A percentile compares a stretch with the other conserved stretches of the same genome.
Evolutionary conservation across 345 rosid species (phyloP).

Genomic region (Dimocarpus longan): DNA sequence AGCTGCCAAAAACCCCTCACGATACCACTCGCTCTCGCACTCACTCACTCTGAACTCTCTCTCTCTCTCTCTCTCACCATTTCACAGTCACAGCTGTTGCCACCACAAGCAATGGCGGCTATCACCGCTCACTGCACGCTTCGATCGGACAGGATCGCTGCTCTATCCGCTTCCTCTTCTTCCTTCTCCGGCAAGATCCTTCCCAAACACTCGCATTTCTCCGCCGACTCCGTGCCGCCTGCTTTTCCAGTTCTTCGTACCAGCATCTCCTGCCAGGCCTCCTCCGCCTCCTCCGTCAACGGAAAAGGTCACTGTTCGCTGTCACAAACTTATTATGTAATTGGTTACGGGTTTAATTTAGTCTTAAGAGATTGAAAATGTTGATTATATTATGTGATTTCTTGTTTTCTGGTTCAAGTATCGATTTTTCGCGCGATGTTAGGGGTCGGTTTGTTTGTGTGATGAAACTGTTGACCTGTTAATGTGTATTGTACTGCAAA

Average conservation of each 20-base stretch:
- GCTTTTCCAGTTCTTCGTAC: conserved; percentile 29
- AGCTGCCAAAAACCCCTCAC: neutral
- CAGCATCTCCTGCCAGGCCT: conserved; percentile 60
- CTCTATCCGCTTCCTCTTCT: conserved; percentile 47
- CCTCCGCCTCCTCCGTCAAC: conserved; percentile 47
- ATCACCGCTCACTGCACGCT: conserved; percentile 46
- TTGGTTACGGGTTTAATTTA: neutral
- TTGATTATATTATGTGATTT: neutral
- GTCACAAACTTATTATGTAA: neutral
- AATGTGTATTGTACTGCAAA: neutral
- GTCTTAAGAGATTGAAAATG: conserved; percentile 3
- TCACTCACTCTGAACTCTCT: neutral
- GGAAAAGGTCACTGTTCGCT: conserved; percentile 39
- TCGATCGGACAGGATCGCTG: conserved; percentile 41
- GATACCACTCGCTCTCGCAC: neutral
- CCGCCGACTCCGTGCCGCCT: conserved; percentile 33
- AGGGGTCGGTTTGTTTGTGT: neutral
- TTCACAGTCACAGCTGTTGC: conserved; percentile 9
- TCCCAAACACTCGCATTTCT: conserved; percentile 21
- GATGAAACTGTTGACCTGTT: neutral
- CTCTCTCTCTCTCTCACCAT: neutral
- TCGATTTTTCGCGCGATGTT: neutral
- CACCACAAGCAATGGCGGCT: conserved; percentile 60
- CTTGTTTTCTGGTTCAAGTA: neutral
- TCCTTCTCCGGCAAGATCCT: conserved; percentile 31